phyloP scores from a whole-genome alignment of 495 filamentous ascomycete species.

The Halenospora varia region DNA sequence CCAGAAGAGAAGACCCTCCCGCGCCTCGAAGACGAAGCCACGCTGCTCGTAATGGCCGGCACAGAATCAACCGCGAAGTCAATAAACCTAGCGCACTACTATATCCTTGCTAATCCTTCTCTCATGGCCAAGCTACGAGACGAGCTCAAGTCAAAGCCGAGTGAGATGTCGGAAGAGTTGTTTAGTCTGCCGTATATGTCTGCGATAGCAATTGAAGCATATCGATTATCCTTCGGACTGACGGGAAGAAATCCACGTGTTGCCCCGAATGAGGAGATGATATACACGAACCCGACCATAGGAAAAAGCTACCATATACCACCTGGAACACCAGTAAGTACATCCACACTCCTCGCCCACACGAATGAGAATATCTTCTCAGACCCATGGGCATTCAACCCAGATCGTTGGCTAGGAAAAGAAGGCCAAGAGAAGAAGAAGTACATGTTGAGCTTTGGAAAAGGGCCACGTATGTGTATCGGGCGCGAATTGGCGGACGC shows the following conservation, averaged over 20 bases:
- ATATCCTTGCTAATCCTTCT: conserved; percentile 11
- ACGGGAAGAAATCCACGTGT: conserved; percentile 27
- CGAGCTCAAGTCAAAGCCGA: conserved; percentile 27
- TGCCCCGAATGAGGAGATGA: conserved; percentile 16
- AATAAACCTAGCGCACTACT: conserved; percentile 21
- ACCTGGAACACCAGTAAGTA: conserved; percentile 16
- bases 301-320: no score
- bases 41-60: conserved; percentile 13
- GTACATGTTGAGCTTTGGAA: conserved; percentile 40
- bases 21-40: conserved; percentile 18
- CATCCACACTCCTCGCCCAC: conserved; percentile 12
- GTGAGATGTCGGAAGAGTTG: conserved; percentile 23
- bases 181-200: conserved; percentile 36
- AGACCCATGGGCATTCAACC: conserved; percentile 35
- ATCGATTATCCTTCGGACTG: conserved; percentile 34
- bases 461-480: conserved; percentile 40
- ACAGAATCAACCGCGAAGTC: conserved; percentile 28
- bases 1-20: conserved; percentile 12
- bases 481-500: conserved; percentile 9
- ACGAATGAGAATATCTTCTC: conserved; percentile 32
- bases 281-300: conserved; percentile 8
- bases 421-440: conserved; percentile 33
- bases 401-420: conserved; percentile 39
- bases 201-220: conserved; percentile 31
- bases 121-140: conserved; percentile 24